A percentile compares a stretch with the other conserved stretches of the same genome.
These are phyloP conservation scores for Penicillium verrucosum DNA, from an alignment of 2,329 filamentous ascomycete genomes.

Conservation along the genomic window DNA sequence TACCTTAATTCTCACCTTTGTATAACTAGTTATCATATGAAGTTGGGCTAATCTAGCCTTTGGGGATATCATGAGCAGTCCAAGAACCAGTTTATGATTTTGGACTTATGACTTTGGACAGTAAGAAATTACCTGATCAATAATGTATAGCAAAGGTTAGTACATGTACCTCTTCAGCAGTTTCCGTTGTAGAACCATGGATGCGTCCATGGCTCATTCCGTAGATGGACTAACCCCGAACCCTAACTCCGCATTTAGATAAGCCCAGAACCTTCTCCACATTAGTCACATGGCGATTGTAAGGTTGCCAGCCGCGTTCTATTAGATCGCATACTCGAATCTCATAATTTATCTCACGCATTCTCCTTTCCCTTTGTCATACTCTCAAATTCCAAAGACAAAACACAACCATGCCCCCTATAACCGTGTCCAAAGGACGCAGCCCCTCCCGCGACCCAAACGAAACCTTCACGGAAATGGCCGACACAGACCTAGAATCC, in stretches of 20 bases:
- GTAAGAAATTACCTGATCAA: too few relatives aligned
- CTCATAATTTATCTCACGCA: constrained; percentile 1
- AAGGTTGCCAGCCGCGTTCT: constrained; percentile 20
- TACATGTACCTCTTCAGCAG: too few relatives aligned
- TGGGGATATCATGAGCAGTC: constrained; percentile 61
- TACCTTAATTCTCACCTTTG: neutral
- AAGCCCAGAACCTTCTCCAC: constrained; percentile 24
- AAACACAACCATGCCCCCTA: constrained; percentile 23
- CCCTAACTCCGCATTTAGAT: constrained; percentile 12
- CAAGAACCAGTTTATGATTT: too few relatives aligned
- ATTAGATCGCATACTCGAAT: constrained; percentile 6
- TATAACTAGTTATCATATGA: constrained; percentile 55
- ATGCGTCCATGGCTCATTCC: neutral
- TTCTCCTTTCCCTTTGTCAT: neutral
- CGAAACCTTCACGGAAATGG: constrained; percentile 39
- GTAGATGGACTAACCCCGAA: neutral
- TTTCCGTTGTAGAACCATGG: neutral
- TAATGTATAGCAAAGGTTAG: too few relatives aligned
- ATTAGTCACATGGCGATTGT: constrained; percentile 18
- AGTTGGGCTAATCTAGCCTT: constrained; percentile 53
- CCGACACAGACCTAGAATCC: constrained; percentile 72
- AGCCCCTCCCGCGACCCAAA: constrained; percentile 8
- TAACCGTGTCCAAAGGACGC: constrained; percentile 23
- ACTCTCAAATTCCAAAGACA: neutral
- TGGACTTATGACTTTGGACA: too few relatives aligned